A percentile compares a stretch with the other conserved stretches of the same genome.
Evolutionary conservation across 208 protist genomes (phyloP).

Genomic region (Crithidia mellificae): DNA sequence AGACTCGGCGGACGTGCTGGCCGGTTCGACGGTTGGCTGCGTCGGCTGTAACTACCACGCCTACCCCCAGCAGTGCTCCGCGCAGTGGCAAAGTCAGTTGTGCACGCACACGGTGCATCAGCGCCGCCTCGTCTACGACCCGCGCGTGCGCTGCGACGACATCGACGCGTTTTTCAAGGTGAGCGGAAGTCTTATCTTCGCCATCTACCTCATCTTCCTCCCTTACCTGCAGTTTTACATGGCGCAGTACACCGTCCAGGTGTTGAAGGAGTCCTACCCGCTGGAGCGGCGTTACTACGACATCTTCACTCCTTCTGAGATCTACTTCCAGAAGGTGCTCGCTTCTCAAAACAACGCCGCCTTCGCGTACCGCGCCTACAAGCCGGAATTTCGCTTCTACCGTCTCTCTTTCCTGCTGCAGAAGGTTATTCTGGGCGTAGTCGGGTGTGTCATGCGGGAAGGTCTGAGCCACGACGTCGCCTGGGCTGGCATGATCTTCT

Average conservation of each 20-base stretch:
- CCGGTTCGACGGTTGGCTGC: slow-evolving; percentile 27
- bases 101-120: slow-evolving; percentile 29
- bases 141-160: slow-evolving; percentile 45
- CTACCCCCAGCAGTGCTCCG: slow-evolving; percentile 52
- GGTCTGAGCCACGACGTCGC: slow-evolving; percentile 11
- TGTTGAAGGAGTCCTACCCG: slow-evolving; percentile 64
- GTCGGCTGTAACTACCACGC: slow-evolving; percentile 43
- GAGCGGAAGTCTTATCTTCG: slow-evolving; percentile 40
- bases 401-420: slow-evolving; percentile 68
- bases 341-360: slow-evolving; percentile 54
- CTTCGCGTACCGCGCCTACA: slow-evolving; percentile 67
- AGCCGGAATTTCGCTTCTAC: slow-evolving; percentile 54
- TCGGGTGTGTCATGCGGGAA: slow-evolving; percentile 38
- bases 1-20: neutral
- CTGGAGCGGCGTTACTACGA: slow-evolving; percentile 62
- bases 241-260: slow-evolving; percentile 43
- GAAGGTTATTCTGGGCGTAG: slow-evolving; percentile 58
- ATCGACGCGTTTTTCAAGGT: slow-evolving; percentile 48
- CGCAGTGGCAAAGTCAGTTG: slow-evolving; percentile 31
- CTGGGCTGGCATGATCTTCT: slow-evolving; percentile 54
- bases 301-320: slow-evolving; percentile 55
- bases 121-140: slow-evolving; percentile 56
- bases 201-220: slow-evolving; percentile 47
- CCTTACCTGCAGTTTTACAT: slow-evolving; percentile 60
- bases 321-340: slow-evolving; percentile 71